A percentile compares a stretch with the other conserved stretches of the same genome.
Evolutionary conservation across 495 filamentous ascomycete species (phyloP).

Genomic region (Cenococcum geophilum): DNA sequence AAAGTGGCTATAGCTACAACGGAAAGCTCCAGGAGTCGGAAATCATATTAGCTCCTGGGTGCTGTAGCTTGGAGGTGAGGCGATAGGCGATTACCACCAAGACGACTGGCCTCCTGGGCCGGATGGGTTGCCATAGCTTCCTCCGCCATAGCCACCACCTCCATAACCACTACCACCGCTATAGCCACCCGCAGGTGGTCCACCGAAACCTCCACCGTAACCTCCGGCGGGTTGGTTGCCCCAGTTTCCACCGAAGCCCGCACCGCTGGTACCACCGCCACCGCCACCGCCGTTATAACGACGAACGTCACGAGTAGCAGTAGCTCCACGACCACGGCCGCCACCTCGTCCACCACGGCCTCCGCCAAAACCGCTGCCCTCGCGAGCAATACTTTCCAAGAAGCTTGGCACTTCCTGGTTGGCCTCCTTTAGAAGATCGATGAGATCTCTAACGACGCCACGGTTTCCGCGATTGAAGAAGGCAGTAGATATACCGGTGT

Average conservation of each 20-base stretch:
- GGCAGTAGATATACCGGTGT: constrained; percentile 95
- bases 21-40: constrained; percentile 23
- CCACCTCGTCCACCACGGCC: constrained; percentile 59
- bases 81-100: constrained; percentile 75
- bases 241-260: constrained; percentile 49
- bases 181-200: constrained; percentile 33
- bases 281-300: constrained; percentile 61
- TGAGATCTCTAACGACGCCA: constrained; percentile 87
- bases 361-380: constrained; percentile 69
- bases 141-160: constrained; percentile 42
- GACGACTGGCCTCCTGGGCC: constrained; percentile 75
- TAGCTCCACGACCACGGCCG: constrained; percentile 58
- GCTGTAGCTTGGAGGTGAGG: background rate
- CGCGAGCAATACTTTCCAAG: constrained; percentile 92
- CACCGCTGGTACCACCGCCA: constrained; percentile 45
- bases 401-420: constrained; percentile 93
- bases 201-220: constrained; percentile 42
- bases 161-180: constrained; percentile 40
- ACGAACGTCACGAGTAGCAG: constrained; percentile 83
- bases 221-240: constrained; percentile 44
- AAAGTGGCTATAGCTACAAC: background rate
- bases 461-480: constrained; percentile 99
- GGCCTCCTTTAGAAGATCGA: constrained; percentile 94
- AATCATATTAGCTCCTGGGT: constrained; percentile 16
- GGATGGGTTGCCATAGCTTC: constrained; percentile 77